These are phyloP conservation scores for Wickerhamomyces strasburgensis DNA, from an alignment of 805 yeast species.

Conservation along the genomic window DNA sequence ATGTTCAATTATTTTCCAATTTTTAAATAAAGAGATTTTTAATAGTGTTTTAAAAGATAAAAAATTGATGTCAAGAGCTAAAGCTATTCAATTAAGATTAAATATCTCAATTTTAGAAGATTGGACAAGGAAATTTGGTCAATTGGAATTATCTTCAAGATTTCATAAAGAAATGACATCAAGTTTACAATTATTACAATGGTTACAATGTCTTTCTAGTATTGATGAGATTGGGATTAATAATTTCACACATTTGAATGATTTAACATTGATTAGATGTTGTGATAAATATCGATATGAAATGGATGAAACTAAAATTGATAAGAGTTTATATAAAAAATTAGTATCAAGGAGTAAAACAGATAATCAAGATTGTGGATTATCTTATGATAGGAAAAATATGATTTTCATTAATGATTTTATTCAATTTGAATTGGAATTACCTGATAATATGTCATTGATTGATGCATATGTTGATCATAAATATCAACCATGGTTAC, in stretches of 20 bases:
- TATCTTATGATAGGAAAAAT: neutral
- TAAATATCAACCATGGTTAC: constrained; percentile 66
- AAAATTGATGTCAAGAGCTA: constrained; percentile 69
- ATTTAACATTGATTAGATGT: constrained; percentile 65
- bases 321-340: constrained; percentile 27
- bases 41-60: constrained; percentile 65
- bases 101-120: constrained; percentile 86
- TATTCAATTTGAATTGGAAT: constrained; percentile 12
- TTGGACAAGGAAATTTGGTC: constrained; percentile 92
- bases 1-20: constrained; percentile 69
- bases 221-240: constrained; percentile 62
- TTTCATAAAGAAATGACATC: constrained; percentile 74
- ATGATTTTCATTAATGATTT: no score
- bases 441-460: constrained; percentile 74
- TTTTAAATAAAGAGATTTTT: constrained; percentile 69
- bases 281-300: constrained; percentile 78
- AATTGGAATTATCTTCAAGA: no score
- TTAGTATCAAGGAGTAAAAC: constrained; percentile 12
- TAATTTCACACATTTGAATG: constrained; percentile 48
- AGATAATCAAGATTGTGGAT: constrained; percentile 10
- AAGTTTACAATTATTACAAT: constrained; percentile 74
- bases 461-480: constrained; percentile 71
- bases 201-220: constrained; percentile 82
- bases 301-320: constrained; percentile 66
- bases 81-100: constrained; percentile 85